Conservation (phyloP, 768 basidiomycete species). For the Royoungia palumana region DNA sequence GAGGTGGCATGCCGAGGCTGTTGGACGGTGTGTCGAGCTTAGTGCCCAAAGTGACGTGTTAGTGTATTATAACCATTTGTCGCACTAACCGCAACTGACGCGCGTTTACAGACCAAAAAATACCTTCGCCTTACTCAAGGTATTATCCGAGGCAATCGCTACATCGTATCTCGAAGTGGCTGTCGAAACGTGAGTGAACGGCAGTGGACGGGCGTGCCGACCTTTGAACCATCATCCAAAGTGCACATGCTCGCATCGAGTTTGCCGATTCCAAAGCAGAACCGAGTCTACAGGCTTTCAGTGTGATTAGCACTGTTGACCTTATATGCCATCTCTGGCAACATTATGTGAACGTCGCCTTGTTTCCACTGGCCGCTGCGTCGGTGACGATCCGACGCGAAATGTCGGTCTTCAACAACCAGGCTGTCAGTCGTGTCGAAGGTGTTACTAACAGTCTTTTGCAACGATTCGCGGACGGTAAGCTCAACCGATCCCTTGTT, state of each 20-base stretch:
- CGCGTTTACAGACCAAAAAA: constrained; percentile 71
- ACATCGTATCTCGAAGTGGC: constrained; percentile 86
- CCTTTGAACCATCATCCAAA: constrained; percentile 30
- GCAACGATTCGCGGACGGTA: constrained; percentile 81
- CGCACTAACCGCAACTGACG: constrained; percentile 1
- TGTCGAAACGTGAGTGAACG: constrained; percentile 74
- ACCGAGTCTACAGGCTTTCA: constrained; percentile 68
- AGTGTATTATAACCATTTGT: constrained; percentile 30
- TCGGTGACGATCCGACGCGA: constrained; percentile 88
- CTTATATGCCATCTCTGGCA: constrained; percentile 97
- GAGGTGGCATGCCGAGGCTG: constrained; percentile 96
- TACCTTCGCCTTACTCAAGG: constrained; percentile 75
- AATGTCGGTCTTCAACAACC: constrained; percentile 90
- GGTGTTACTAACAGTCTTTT: constrained; percentile 74
- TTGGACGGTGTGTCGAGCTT: constrained; percentile 91
- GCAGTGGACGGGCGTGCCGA: neutral
- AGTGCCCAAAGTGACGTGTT: constrained; percentile 81
- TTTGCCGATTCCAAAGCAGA: constrained; percentile 72
- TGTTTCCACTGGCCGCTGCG: constrained; percentile 81
- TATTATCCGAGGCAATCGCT: constrained; percentile 84
- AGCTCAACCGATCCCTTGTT: constrained; percentile 21
- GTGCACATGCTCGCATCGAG: constrained; percentile 70
- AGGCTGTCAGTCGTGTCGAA: constrained; percentile 81
- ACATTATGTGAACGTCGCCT: constrained; percentile 86
- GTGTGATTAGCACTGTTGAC: constrained; percentile 68